Percentiles rank a stretch among this genome's conserved stretches.
Evolutionary conservation across 2,329 filamentous ascomycete genomes (phyloP).

Genomic region (Alternaria sp.): DNA sequence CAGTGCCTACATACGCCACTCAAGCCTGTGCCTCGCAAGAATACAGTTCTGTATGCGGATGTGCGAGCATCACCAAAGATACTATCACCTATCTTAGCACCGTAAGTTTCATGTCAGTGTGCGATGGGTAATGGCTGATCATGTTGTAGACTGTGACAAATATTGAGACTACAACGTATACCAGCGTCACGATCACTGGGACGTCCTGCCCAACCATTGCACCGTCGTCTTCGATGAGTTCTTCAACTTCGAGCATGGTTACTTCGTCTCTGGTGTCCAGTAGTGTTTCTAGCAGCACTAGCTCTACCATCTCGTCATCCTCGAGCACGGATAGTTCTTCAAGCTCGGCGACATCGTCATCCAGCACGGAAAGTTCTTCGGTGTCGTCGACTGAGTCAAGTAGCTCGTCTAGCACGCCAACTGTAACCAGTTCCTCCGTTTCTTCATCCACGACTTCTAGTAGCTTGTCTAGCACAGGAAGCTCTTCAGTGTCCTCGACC

Average conservation of each 20-base stretch:
- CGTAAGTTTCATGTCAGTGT: conserved; percentile 18
- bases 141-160: conserved; percentile 16
- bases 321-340: neutral
- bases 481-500: neutral
- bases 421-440: neutral
- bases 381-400: neutral
- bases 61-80: conserved; percentile 25
- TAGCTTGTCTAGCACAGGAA: neutral
- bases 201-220: conserved; percentile 8
- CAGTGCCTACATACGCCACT: conserved; percentile 32
- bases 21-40: conserved; percentile 16
- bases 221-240: neutral
- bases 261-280: neutral
- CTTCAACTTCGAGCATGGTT: neutral
- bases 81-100: conserved; percentile 21
- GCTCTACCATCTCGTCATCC: neutral
- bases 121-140: conserved; percentile 1
- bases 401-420: neutral
- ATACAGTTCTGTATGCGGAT: conserved; percentile 38
- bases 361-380: neutral
- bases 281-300: neutral
- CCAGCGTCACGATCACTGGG: conserved; percentile 12
- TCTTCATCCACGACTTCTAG: neutral
- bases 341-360: neutral
- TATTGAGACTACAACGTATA: conserved; percentile 19